Percentiles rank a stretch among this genome's conserved stretches.
Evolutionary conservation across 257 asterid genomes (phyloP).

Genomic region (Solanum raphanifolium): DNA sequence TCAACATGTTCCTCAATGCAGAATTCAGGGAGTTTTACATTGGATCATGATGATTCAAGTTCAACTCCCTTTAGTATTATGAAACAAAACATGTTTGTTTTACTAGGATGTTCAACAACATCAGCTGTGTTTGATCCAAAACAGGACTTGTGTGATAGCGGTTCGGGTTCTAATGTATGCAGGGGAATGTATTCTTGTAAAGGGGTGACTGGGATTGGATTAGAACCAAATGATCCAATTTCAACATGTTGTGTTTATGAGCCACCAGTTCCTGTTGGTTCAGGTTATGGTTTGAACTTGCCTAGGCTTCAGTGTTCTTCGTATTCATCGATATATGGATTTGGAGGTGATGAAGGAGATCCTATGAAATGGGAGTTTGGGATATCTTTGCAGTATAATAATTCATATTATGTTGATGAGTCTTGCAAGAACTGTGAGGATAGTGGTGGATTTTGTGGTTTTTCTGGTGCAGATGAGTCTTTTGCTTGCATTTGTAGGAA

Average conservation of each 20-base stretch:
- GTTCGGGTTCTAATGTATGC: constrained; percentile 46
- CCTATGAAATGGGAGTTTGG: constrained; percentile 77
- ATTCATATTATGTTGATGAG: constrained; percentile 15
- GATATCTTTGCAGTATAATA: constrained; percentile 34
- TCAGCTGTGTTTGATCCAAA: constrained; percentile 51
- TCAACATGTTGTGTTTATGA: constrained; percentile 61
- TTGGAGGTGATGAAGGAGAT: constrained; percentile 65
- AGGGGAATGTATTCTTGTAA: constrained; percentile 53
- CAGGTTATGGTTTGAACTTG: constrained; percentile 39
- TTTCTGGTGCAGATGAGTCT: constrained; percentile 23
- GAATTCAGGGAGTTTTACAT: constrained; percentile 46
- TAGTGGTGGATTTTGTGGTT: constrained; percentile 65
- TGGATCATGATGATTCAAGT: constrained; percentile 17
- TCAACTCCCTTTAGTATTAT: constrained; percentile 29
- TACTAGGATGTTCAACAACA: constrained; percentile 59
- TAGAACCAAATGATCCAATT: constrained; percentile 40
- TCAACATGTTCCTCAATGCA: constrained; percentile 76
- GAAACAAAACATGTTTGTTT: constrained; percentile 35
- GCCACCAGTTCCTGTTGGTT: constrained; percentile 23
- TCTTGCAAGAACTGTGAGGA: constrained; percentile 58
- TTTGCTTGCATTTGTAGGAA: constrained; percentile 54
- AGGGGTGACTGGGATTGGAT: constrained; percentile 46
- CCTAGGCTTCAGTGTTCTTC: constrained; percentile 74
- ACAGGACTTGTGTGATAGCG: constrained; percentile 44
- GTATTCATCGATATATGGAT: constrained; percentile 50